phyloP scores from a whole-genome alignment of 345 rosid genomes.

The Rhodamnia argentea region DNA sequence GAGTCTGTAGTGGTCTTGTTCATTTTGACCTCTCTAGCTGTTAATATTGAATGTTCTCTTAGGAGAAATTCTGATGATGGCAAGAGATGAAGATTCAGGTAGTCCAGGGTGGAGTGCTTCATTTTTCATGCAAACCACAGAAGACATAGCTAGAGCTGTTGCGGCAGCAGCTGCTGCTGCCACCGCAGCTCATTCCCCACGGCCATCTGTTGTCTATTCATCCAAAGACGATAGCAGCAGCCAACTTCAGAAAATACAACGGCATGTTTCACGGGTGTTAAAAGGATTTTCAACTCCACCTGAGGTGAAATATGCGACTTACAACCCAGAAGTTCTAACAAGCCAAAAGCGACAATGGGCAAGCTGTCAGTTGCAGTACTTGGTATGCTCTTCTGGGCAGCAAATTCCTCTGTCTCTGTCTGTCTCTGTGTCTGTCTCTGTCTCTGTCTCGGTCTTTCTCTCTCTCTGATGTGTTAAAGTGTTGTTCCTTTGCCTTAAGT shows the following conservation, averaged over 20 bases:
- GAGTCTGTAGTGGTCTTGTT: background rate
- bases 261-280: slow-evolving; percentile 51
- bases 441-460: too few species aligned
- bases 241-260: slow-evolving; percentile 65
- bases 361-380: slow-evolving; percentile 66
- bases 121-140: slow-evolving; percentile 52
- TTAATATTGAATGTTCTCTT: slow-evolving; percentile 3
- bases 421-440: background rate
- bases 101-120: slow-evolving; percentile 86
- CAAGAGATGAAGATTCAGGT: slow-evolving; percentile 52
- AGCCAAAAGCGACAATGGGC: slow-evolving; percentile 98
- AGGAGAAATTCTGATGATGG: slow-evolving; percentile 41
- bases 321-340: slow-evolving; percentile 91
- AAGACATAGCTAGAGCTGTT: slow-evolving; percentile 76
- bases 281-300: slow-evolving; percentile 63
- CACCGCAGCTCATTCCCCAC: slow-evolving; percentile 53
- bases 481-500: background rate
- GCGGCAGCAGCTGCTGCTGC: slow-evolving; percentile 77
- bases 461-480: background rate
- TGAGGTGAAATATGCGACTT: slow-evolving; percentile 37
- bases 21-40: background rate
- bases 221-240: slow-evolving; percentile 58
- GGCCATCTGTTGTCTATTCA: slow-evolving; percentile 81
- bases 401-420: background rate
- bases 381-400: slow-evolving; percentile 31